Evolutionary conservation across 1,284 basidiomycete genomes (phyloP), one percentile per base, ranked within the genome.

Genomic region (Rhodotorula sp.): DNA sequence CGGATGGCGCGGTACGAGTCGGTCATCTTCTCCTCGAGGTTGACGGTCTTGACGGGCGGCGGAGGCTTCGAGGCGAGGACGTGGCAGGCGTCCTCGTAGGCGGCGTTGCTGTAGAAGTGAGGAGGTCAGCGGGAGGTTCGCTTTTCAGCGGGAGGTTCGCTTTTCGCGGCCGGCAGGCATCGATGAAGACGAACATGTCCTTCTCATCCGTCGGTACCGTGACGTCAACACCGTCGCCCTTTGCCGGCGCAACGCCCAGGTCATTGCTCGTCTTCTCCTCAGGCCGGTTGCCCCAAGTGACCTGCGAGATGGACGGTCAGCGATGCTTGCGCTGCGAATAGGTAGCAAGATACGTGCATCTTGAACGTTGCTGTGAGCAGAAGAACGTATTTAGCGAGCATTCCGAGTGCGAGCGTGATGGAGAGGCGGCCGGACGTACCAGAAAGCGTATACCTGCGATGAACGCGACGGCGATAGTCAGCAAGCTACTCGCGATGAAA

Each of bases 1-100:
- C 93, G 85, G 81, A 95, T 92, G 44, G 85, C 86, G 77, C 88
- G 84, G 70, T 94, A 95, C 79, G 91, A 93, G 82, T 96, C 94
- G 79, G 94, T 91, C 80, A 93, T 89, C 74, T 62, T 54, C 34
- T 89, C 90, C 72, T 84, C 82, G n/a, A 81, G 79, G 79, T 92
- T 88, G 19, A 76, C 84, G 70, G 85, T 88, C 47, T 82, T 78
- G 55, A 88, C 87, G 62, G 82, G 84, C 78, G 90, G 90, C 1
- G 89, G 89, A 47, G 90, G 84, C 80, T 92, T 92, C 17, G 72
- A 59, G 82, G 85, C 84, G 61, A 95, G 80, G 19, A 91, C 86
- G 76, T 88, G 86, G 54, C 92, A 85, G 5, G 93, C 93, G 71
- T 91, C 89, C 72, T 76, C 72, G 56, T 66, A 64, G 1, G 72